phyloP scores from a whole-genome alignment of 2,329 filamentous ascomycete genomes.

The Pestalotiopsis sp. region DNA sequence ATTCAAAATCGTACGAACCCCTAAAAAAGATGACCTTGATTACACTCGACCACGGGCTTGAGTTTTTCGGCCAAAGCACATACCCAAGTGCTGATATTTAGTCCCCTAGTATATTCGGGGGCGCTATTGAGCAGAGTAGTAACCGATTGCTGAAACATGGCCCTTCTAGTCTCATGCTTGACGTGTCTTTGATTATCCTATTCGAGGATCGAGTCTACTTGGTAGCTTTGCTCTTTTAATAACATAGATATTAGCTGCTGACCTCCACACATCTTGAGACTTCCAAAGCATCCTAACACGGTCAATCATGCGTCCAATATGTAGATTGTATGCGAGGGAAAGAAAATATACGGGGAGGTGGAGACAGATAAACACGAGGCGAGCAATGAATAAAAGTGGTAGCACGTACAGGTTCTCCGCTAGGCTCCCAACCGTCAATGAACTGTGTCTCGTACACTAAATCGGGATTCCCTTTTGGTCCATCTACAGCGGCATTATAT shows the following conservation, averaged over 20 bases:
- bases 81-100: background rate
- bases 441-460: conserved; percentile 68
- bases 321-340: background rate
- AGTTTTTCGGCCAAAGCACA: background rate
- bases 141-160: background rate
- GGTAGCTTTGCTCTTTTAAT: background rate
- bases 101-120: background rate
- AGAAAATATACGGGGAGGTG: background rate
- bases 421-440: conserved; percentile 68
- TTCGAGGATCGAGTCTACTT: background rate
- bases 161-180: background rate
- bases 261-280: conserved; percentile 57
- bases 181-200: background rate
- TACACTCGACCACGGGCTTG: background rate
- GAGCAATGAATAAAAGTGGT: background rate
- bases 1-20: background rate
- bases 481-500: conserved; percentile 31
- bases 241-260: conserved; percentile 25
- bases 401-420: conserved; percentile 61
- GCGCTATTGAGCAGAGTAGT: background rate
- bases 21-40: background rate
- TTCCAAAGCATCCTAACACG: conserved; percentile 64
- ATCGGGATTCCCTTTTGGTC: conserved; percentile 58
- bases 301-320: conserved; percentile 21
- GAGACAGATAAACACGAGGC: background rate